Evolutionary conservation across 805 yeast species (phyloP).

Genomic region (Saccharomyces jurei): DNA sequence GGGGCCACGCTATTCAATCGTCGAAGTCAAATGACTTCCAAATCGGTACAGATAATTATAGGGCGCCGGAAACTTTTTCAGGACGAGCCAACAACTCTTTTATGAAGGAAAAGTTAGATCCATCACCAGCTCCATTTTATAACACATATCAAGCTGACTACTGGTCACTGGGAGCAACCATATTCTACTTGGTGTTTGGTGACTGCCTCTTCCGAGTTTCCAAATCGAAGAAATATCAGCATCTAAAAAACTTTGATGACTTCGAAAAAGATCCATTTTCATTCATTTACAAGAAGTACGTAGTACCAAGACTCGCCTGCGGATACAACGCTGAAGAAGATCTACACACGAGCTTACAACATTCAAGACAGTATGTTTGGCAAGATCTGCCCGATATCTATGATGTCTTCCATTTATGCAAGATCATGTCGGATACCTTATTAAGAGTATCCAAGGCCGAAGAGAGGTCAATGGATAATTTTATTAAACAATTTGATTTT

Average conservation of each 20-base stretch:
- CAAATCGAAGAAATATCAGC: slow-evolving; percentile 1
- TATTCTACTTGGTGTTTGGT: slow-evolving; percentile 73
- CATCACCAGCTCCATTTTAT: slow-evolving; percentile 32
- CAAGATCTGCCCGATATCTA: slow-evolving; percentile 10
- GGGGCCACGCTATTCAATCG: slow-evolving; percentile 54
- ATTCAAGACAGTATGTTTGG: slow-evolving; percentile 11
- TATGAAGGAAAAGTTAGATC: background rate
- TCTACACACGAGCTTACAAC: slow-evolving; percentile 5
- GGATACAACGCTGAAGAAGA: slow-evolving; percentile 5
- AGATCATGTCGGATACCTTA: slow-evolving; percentile 11
- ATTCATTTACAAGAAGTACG: slow-evolving; percentile 20
- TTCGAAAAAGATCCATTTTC: slow-evolving; percentile 16
- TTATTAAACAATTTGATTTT: slow-evolving; percentile 4
- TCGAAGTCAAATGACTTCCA: slow-evolving; percentile 28
- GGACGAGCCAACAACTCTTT: background rate
- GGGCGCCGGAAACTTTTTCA: slow-evolving; percentile 81
- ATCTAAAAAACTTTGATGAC: slow-evolving; percentile 9
- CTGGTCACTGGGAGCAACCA: slow-evolving; percentile 82
- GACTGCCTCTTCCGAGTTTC: slow-evolving; percentile 63
- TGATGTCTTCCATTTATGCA: slow-evolving; percentile 8
- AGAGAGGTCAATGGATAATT: slow-evolving; percentile 8
- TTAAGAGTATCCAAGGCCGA: slow-evolving; percentile 6
- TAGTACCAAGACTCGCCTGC: slow-evolving; percentile 12
- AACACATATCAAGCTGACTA: slow-evolving; percentile 72
- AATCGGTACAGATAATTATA: slow-evolving; percentile 78